phyloP scores from a whole-genome alignment of 768 basidiomycete species.

The Suillus brevipes region DNA sequence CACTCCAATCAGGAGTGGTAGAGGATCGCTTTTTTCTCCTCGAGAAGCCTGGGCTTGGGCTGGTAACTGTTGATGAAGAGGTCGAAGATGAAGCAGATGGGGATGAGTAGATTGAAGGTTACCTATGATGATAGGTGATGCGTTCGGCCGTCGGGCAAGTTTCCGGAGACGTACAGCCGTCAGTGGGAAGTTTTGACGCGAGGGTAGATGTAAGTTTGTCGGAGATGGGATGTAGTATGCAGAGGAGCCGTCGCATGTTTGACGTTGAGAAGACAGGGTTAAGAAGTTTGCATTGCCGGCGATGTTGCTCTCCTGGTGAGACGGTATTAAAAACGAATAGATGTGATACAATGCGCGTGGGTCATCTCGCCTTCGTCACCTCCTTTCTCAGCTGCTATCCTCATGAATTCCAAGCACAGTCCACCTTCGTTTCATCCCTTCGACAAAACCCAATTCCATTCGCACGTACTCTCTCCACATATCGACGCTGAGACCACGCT shows the following conservation, averaged over 20 bases:
- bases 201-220: conserved; percentile 24
- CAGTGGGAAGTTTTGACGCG: conserved; percentile 18
- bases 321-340: conserved; percentile 5
- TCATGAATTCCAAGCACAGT: conserved; percentile 65
- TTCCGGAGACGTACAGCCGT: conserved; percentile 27
- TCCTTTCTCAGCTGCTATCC: too few relatives aligned
- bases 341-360: too few relatives aligned
- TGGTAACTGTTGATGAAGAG: not conserved
- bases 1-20: not conserved
- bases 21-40: not conserved
- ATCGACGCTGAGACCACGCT: conserved; percentile 77
- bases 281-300: conserved; percentile 44
- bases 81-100: not conserved
- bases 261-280: conserved; percentile 44
- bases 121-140: too few relatives aligned
- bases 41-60: not conserved
- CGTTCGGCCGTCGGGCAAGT: too few relatives aligned
- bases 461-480: conserved; percentile 91
- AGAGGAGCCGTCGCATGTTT: conserved; percentile 37
- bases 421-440: conserved; percentile 79
- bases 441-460: conserved; percentile 87
- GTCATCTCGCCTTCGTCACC: too few relatives aligned
- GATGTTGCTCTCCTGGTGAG: conserved; percentile 40
- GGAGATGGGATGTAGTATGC: conserved; percentile 35
- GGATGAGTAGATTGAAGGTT: not conserved